These are phyloP conservation scores for Penicillium verrucosum DNA, from an alignment of 2,329 filamentous ascomycete genomes.

Conservation along the genomic window DNA sequence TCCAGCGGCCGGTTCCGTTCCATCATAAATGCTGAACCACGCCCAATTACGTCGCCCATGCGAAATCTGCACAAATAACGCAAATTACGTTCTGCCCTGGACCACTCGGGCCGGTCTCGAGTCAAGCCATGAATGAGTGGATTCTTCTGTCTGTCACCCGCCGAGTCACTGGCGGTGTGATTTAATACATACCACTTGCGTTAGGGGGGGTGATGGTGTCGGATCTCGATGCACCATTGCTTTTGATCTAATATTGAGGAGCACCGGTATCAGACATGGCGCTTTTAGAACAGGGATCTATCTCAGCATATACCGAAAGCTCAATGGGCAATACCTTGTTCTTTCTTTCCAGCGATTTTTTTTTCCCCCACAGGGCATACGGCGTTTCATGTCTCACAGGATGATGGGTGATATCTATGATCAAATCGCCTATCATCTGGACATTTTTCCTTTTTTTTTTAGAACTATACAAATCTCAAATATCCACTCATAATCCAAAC, in stretches of 20 bases:
- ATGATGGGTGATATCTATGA: slow-evolving; percentile 13
- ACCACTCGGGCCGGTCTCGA: slow-evolving; percentile 22
- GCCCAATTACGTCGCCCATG: not conserved
- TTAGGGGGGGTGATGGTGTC: not conserved
- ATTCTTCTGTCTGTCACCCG: not conserved
- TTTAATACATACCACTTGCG: slow-evolving; percentile 17
- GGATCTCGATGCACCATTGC: not conserved
- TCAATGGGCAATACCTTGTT: slow-evolving; percentile 14
- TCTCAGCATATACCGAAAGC: slow-evolving; percentile 17
- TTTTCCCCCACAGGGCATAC: slow-evolving; percentile 9
- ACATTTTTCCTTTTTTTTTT: not conserved
- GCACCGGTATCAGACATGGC: slow-evolving; percentile 10
- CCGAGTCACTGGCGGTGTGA: slow-evolving; percentile 6
- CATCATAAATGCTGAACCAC: not conserved
- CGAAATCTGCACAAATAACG: not conserved
- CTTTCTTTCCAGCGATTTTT: slow-evolving; percentile 22
- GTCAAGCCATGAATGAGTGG: slow-evolving; percentile 7
- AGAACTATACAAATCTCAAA: slow-evolving; percentile 2
- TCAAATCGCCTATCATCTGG: slow-evolving; percentile 4
- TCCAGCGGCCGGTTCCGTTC: slow-evolving; percentile 6
- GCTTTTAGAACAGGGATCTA: slow-evolving; percentile 13
- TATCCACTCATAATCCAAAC: not conserved
- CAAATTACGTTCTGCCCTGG: slow-evolving; percentile 1
- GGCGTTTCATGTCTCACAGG: slow-evolving; percentile 18
- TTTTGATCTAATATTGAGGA: slow-evolving; percentile 14